phyloP scores from a whole-genome alignment of 129 eudicot genomes.

The Escallonia rubra region DNA sequence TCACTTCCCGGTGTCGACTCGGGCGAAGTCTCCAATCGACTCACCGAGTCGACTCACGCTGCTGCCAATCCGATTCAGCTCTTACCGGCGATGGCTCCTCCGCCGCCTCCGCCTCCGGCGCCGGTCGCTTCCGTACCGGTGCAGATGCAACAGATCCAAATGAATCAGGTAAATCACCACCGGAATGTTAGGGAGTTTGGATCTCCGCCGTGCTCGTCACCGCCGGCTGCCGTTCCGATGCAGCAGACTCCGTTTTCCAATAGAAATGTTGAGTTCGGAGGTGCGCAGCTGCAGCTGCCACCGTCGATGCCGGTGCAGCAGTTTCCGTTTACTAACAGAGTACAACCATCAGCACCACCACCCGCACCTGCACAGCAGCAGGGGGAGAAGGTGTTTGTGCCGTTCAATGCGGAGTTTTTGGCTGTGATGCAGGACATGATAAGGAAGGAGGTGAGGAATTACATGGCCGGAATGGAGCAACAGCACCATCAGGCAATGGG shows the following conservation, averaged over 20 bases:
- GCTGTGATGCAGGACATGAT: constrained; percentile 93
- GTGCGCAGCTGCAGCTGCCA: not conserved
- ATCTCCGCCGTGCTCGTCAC: not conserved
- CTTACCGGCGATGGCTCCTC: not conserved
- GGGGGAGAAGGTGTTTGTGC: constrained; percentile 26
- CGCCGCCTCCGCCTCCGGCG: constrained; percentile 20
- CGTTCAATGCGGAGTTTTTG: constrained; percentile 53
- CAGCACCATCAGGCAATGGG: constrained; percentile 16
- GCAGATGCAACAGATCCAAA: constrained; percentile 22
- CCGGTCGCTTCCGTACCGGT: constrained; percentile 12
- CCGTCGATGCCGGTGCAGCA: too few species aligned
- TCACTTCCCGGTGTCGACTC: constrained; percentile 63
- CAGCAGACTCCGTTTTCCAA: constrained; percentile 9
- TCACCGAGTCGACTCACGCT: constrained; percentile 16
- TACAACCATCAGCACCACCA: too few species aligned
- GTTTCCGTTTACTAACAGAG: too few species aligned
- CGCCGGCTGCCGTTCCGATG: not conserved
- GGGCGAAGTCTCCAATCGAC: constrained; percentile 9
- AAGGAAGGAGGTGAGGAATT: constrained; percentile 73
- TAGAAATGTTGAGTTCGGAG: not conserved
- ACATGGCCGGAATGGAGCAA: constrained; percentile 43
- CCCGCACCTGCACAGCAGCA: not conserved
- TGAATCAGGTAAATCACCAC: not conserved
- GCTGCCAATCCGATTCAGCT: constrained; percentile 8
- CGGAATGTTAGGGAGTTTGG: not conserved